Evolutionary conservation across 2,329 filamentous ascomycete species (phyloP), one percentile per base, ranked within the genome.

Genomic region (Ascocoryne sarcoides): DNA sequence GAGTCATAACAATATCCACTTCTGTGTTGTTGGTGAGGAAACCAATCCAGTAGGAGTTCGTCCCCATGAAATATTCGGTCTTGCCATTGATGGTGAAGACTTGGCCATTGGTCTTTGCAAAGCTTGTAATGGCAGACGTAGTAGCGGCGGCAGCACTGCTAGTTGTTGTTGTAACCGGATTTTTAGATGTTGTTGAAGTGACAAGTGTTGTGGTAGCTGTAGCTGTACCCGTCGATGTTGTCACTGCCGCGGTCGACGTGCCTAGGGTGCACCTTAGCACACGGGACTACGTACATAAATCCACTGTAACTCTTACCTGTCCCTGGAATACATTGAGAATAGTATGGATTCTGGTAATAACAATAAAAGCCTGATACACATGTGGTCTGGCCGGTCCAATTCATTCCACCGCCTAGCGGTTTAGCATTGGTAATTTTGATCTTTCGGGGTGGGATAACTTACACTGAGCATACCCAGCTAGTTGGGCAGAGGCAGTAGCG

Each of bases 11-110:
- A 10, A 63, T 57, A 51, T 79, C 72, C 16, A 78, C 66, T 53
- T 81, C 75, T 12, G 60, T 63, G 47, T 74, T 64, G 44, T 71
- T 68, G 47, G 65, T 71, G 23, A 69, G 53, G 47, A 75, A 75
- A 5, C 65, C 63, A 42, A 74, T 67, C 67, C 71, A 76, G 58
- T 76, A 76, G 19, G 65, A 62, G 53, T 77, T 76, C 14, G 67
- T 72, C 12, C 73, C 72, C 10, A 67, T 68, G 44, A 67, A 72
- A 55, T 75, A 70, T 18, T 60, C 57, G n/a, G 63, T 62, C 43
- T 63, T 56, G 20, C 66, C 66, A 47, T 71, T 62, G 40, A 72
- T 63, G 14, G 52, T 54, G 44, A 69, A 68, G 16, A 57, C 41
- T 12, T 51, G 51, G 17, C 61, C 62, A 29, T 35, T 45, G 5